Base-by-base conservation (phyloP, 768 basidiomycete genomes). In the Boletus patriciae region DNA sequence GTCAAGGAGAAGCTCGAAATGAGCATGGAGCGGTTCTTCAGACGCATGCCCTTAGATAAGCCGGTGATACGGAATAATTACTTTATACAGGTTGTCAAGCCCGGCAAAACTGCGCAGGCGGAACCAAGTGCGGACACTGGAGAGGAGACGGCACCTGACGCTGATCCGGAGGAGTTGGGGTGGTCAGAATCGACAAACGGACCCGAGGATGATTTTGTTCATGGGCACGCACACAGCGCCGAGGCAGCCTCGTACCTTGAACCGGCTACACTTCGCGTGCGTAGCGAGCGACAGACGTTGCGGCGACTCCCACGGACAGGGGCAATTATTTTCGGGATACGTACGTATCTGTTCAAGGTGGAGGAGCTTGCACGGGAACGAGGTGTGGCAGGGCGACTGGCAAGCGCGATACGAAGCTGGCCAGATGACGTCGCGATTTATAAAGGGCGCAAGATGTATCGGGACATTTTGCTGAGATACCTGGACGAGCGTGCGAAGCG, bases 21-120 rank as follows among this genome's bases (percentile, higher is more conserved):
- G 31, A 86, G 84, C 63, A 77, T 90, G 74, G 82, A 80, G 59
- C 80, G 87, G 48, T 92, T 86, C 76, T 88, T 92, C 77, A 80
- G 76, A 62, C 80, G 84, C 48, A 68, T 91, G 64, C 60, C 81
- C 27, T 77, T 87, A 44, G 83, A 87, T 68, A 85, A 87, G 68
- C 84, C 88, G 9, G 84, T 91, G 47, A 70, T 78, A 55, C 82
- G 90, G 49, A 86, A 86, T 73, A 91, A 92, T 70, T 90, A 86
- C 70, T 71, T 75, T 51, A 66, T 80, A 48, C 77, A 78, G 61
- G 68, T 76, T 50, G 77, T 76, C 44, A 71, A 71, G 56, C 67
- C 69, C 21, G 15, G 48, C 6, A 38, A 57, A 2, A 23, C 1
- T 29, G 27, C 27, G 27, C 27, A 6, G 27, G 27, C 27, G 41